Percentiles rank a stretch among this genome's conserved stretches.
These are phyloP conservation scores for Ogataea paradorogensis DNA, from an alignment of 805 yeast genomes.

Conservation along the genomic window DNA sequence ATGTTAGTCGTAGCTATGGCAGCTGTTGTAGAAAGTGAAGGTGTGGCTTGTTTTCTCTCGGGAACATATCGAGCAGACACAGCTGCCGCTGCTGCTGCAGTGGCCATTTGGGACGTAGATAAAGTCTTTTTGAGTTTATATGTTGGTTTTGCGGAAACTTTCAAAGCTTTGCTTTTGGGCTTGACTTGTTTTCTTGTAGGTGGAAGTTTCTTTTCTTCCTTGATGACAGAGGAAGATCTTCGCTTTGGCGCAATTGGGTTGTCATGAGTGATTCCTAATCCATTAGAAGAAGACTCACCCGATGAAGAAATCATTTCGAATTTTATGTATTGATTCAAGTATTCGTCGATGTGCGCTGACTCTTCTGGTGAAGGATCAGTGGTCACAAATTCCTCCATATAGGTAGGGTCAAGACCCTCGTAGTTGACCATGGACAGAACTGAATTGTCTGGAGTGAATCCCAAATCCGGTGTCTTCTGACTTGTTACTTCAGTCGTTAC, in stretches of 20 bases:
- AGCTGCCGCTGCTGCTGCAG: conserved; percentile 31
- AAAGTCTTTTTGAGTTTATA: conserved; percentile 16
- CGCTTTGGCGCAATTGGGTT: conserved; percentile 6
- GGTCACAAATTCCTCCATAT: conserved; percentile 13
- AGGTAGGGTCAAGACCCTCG: conserved; percentile 5
- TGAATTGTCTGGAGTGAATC: conserved; percentile 10
- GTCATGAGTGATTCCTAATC: conserved; percentile 4
- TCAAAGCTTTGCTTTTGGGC: not conserved
- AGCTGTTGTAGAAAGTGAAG: conserved; percentile 23
- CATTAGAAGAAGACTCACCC: not conserved
- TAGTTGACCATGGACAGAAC: conserved; percentile 4
- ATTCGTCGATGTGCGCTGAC: conserved; percentile 16
- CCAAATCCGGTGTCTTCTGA: conserved; percentile 9
- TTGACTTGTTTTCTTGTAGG: conserved; percentile 3
- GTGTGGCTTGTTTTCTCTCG: conserved; percentile 10
- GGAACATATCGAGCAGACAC: conserved; percentile 20
- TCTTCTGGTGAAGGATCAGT: conserved; percentile 5
- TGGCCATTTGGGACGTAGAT: conserved; percentile 27
- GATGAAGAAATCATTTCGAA: conserved; percentile 19
- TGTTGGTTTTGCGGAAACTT: conserved; percentile 2
- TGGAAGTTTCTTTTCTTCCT: conserved; percentile 4
- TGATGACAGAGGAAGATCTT: conserved; percentile 9
- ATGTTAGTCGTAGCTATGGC: conserved; percentile 20
- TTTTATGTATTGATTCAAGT: conserved; percentile 20
- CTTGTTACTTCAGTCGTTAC: conserved; percentile 4